Evolutionary conservation across 2,329 filamentous ascomycete genomes (phyloP).

Genomic region (Orbilia blumenaviensis): DNA sequence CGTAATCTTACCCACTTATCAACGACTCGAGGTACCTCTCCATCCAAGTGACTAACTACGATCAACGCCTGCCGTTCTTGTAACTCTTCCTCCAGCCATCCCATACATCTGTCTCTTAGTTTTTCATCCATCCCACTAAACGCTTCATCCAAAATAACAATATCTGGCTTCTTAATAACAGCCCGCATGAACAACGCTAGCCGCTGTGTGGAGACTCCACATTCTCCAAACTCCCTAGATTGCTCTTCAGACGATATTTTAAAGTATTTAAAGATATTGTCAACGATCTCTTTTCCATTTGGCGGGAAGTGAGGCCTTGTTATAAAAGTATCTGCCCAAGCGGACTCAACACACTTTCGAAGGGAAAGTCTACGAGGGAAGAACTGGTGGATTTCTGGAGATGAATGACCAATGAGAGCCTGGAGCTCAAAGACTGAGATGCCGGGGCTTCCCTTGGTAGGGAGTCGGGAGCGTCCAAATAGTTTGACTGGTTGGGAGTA

Average conservation of each 20-base stretch:
- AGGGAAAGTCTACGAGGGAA: slow-evolving; percentile 82
- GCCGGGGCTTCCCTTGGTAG: slow-evolving; percentile 74
- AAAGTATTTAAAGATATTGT: slow-evolving; percentile 82
- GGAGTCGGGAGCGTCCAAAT: slow-evolving; percentile 83
- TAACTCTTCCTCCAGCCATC: slow-evolving; percentile 72
- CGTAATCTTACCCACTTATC: slow-evolving; percentile 55
- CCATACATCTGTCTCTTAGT: slow-evolving; percentile 84
- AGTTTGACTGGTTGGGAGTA: slow-evolving; percentile 88
- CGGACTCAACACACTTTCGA: slow-evolving; percentile 79
- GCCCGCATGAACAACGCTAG: slow-evolving; percentile 84
- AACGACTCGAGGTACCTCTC: slow-evolving; percentile 76
- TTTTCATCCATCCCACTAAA: slow-evolving; percentile 85
- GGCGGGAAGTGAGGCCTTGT: slow-evolving; percentile 72
- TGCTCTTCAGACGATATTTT: slow-evolving; percentile 59
- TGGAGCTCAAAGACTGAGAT: slow-evolving; percentile 95
- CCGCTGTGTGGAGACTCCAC: slow-evolving; percentile 83
- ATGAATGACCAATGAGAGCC: slow-evolving; percentile 86
- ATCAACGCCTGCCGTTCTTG: slow-evolving; percentile 77
- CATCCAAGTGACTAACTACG: slow-evolving; percentile 89
- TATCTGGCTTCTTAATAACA: slow-evolving; percentile 79
- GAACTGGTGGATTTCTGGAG: slow-evolving; percentile 90
- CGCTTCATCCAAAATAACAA: slow-evolving; percentile 86
- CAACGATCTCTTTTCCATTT: slow-evolving; percentile 69
- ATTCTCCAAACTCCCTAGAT: slow-evolving; percentile 70
- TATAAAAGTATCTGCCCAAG: slow-evolving; percentile 89